Base-by-base conservation (phyloP, 441 rosid genomes). In the Populus tomentosa region DNA sequence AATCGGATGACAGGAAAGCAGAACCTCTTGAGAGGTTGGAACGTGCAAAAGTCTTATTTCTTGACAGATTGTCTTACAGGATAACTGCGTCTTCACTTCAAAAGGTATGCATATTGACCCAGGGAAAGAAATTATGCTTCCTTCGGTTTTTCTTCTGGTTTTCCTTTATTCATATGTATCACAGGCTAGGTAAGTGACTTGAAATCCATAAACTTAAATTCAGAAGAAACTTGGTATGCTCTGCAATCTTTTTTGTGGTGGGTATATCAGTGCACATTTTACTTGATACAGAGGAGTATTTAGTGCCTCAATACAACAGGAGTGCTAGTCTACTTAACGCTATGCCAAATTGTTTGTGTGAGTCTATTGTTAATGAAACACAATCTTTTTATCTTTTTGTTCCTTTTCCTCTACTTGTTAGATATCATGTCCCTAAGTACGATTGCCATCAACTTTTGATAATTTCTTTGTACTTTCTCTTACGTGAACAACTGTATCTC, bases 11-110 rank as follows among this genome's bases (percentile, higher is more conserved):
- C 79, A 95, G 97, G 91, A 85, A 84, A 61, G 91, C 91, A n/a
- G 74, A 90, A 80, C 97, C 98, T 28, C 80, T 88, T 80, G 89
- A 85, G 62, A 89, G 90, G 81, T 83, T 94, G 86, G 86, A 85
- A 82, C 82, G 62, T 69, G 94, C 95, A 42, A 88, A 85, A 26
- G 80, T 86, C 7, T 82, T 88, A 64, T 92, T 93, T 83, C 81
- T 91, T 7, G 82, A 88, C 30, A 84, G 98, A 83, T 85, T 93
- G 84, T 85, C 96, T 75, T 84, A 80, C 75, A 82, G 89, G 74
- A 70, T 87, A 66, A 82, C 86, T 18, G 69, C 82, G 73, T 78
- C 85, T 84, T 82, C 87, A 59, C 74, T 85, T 84, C 77, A 26
- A 50, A 85, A 90, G 96, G 98, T 92, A 78, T 73, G 66, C 65